Base-by-base conservation (phyloP, 306 rosid genomes). In the Trifolium pratense region DNA sequence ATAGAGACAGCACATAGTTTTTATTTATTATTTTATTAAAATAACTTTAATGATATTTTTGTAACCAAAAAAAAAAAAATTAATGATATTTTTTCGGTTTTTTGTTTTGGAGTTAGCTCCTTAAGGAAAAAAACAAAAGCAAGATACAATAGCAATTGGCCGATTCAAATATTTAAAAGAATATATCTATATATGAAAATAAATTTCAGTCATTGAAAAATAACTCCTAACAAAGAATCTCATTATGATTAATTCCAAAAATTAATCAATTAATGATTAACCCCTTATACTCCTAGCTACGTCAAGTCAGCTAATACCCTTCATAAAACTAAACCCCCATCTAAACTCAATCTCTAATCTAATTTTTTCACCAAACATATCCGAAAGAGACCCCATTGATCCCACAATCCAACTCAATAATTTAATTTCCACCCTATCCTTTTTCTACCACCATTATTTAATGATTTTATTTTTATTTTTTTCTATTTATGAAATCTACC, bases 331-430 rank as follows among this genome's bases (percentile, higher is more conserved):
- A 71, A 76, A 55, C 20, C 57, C 64, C 56, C 53, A 48, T 59
- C 16, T 13, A 43, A 43, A 73, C 83, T 79, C 66, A 65, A 79
- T 36, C 60, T 56, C 32, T 53, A 13, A 53, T 56, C 43, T 4
- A 45, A 55, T 18, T 58, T 52, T 52, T 65, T 45, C 82, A 65
- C 80, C 85, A 79, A 75, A 83, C 85, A 18, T 56, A 34, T 59
- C 21, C 6, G 66, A 66, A 53, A 74, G 66, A 14, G 77, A 66
- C 89, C 67, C 71, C 1, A 18, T 25, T 23, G 20, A 3, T 53
- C 9, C 20, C 13, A 53, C 80, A 14, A 36, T 42, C 49, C 58
- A 70, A 70, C 75, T 56, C 69, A 61, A 40, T 2, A 21, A 46
- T 68, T 66, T 29, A 69, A 69, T 59, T 26, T 15, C 79, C 76